Conservation (phyloP, 2,329 filamentous ascomycete genomes). For the Aspergillus sp. region DNA sequence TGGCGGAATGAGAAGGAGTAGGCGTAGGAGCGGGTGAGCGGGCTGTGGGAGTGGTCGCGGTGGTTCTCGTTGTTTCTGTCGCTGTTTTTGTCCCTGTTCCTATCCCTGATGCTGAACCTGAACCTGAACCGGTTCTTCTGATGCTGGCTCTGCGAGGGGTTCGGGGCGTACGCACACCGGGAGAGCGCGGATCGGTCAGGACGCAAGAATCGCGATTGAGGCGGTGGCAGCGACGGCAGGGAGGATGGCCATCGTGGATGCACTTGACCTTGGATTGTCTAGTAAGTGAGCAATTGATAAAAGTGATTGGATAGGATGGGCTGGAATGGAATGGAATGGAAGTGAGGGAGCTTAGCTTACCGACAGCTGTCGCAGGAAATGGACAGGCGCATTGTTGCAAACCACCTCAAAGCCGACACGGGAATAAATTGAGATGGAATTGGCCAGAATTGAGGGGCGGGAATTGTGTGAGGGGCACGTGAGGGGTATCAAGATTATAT, state of each 20-base stretch:
- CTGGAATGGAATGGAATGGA: background rate
- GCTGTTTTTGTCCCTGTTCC: no score
- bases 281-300: background rate
- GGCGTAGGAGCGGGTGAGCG: background rate
- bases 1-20: conserved; percentile 3
- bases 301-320: background rate
- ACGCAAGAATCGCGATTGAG: conserved; percentile 26
- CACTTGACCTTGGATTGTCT: conserved; percentile 43
- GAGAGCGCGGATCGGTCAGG: conserved; percentile 34
- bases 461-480: background rate
- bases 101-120: no score
- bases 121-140: no score
- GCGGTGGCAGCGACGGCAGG: conserved; percentile 37
- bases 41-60: background rate
- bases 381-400: conserved; percentile 34
- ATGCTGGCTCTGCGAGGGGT: background rate
- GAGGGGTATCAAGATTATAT: background rate
- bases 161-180: conserved; percentile 14
- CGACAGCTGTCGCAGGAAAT: conserved; percentile 41
- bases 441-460: background rate
- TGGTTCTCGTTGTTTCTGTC: no score
- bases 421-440: background rate
- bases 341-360: conserved; percentile 24
- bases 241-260: conserved; percentile 36
- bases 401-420: no score